Evolutionary conservation across 345 rosid species (phyloP).

Genomic region (Clausena lansium): DNA sequence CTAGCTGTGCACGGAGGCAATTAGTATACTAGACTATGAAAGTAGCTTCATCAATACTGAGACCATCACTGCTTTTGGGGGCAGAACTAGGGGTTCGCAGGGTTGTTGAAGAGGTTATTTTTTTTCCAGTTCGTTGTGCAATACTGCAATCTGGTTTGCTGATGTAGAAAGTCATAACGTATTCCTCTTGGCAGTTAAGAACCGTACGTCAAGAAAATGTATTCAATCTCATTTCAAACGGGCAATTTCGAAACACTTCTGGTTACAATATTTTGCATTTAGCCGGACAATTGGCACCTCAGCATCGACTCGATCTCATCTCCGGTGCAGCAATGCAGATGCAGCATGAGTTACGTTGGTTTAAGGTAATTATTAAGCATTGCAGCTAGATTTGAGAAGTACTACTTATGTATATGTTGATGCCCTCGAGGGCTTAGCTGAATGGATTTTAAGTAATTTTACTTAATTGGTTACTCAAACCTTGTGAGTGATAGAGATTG

Average conservation of each 20-base stretch:
- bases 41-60: background rate
- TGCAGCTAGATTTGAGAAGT: too few species aligned
- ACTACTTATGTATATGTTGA: too few species aligned
- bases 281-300: slow-evolving; percentile 26
- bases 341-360: slow-evolving; percentile 39
- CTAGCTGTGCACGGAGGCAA: background rate
- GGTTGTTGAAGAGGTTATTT: background rate
- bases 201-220: background rate
- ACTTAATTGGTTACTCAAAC: too few species aligned
- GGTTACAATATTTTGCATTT: slow-evolving; percentile 29
- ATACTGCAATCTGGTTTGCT: background rate
- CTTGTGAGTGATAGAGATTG: too few species aligned
- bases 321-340: slow-evolving; percentile 29
- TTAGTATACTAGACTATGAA: background rate
- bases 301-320: slow-evolving; percentile 9
- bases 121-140: background rate
- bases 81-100: too few species aligned
- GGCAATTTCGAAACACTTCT: too few species aligned
- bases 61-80: background rate
- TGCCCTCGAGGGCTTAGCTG: too few species aligned
- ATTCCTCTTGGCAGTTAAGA: background rate
- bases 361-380: slow-evolving; percentile 11
- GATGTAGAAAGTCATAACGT: background rate
- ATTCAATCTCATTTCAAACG: background rate
- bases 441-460: too few species aligned